phyloP scores from a whole-genome alignment of 257 asterid species.

The Parsonsia alboflavescens region DNA sequence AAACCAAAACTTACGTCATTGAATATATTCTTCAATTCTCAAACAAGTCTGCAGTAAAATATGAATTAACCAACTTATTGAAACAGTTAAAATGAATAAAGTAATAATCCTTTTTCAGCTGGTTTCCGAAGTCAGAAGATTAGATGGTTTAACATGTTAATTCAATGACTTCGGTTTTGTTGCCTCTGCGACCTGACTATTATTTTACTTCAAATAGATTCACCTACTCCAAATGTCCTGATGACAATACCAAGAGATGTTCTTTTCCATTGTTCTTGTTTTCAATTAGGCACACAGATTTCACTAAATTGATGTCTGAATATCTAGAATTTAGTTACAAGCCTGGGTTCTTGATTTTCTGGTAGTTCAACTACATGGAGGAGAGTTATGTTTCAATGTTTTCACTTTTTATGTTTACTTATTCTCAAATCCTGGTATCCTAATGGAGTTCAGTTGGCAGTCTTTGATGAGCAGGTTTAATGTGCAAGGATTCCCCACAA shows the following conservation, averaged over 20 bases:
- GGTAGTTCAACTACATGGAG: not conserved
- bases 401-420: not conserved
- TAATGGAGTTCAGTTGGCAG: slow-evolving; percentile 53
- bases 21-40: not conserved
- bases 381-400: not conserved
- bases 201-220: not conserved
- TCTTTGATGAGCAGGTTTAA: slow-evolving; percentile 95
- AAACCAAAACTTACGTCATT: not conserved
- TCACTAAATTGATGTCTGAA: not conserved
- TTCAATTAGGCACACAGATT: not conserved
- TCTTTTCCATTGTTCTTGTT: not conserved
- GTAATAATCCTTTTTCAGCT: not conserved
- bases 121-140: not conserved
- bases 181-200: not conserved
- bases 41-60: not conserved
- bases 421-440: slow-evolving; percentile 15
- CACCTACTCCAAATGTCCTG: not conserved
- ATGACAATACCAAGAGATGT: not conserved
- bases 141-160: not conserved
- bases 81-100: not conserved
- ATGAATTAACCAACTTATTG: not conserved
- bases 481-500: slow-evolving; percentile 96
- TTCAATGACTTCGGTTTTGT: not conserved
- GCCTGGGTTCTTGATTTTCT: not conserved
- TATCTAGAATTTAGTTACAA: not conserved